Conservation (phyloP, 192 early-diverging fungal species). For the Podila horticola region DNA sequence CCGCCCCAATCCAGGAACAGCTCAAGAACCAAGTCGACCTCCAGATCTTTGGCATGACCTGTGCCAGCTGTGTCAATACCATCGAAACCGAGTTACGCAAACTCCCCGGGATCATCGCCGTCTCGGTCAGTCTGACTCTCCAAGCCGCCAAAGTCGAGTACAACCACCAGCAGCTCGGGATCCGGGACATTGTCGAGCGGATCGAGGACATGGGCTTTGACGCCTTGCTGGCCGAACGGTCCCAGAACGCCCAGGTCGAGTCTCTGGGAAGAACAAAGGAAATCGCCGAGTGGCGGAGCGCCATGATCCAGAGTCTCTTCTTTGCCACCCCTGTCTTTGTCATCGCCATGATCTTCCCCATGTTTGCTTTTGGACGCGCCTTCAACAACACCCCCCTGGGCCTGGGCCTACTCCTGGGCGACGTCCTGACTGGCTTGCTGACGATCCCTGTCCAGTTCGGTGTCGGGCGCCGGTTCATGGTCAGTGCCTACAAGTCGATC, state of each 20-base stretch:
- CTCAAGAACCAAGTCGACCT: conserved; percentile 68
- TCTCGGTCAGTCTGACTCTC: conserved; percentile 80
- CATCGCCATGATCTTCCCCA: conserved; percentile 80
- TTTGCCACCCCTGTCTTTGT: conserved; percentile 88
- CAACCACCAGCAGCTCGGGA: conserved; percentile 67
- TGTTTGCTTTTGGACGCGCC: conserved; percentile 40
- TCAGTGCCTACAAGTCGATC: conserved; percentile 80
- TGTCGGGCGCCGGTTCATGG: conserved; percentile 84
- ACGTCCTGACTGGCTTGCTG: conserved; percentile 74
- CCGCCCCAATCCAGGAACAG: conserved; percentile 63
- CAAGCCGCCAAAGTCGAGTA: conserved; percentile 81
- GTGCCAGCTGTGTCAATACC: conserved; percentile 78
- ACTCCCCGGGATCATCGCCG: conserved; percentile 67
- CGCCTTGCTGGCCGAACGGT: conserved; percentile 72
- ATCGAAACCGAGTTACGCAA: conserved; percentile 78
- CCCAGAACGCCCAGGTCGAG: conserved; percentile 85
- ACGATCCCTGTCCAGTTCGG: conserved; percentile 96
- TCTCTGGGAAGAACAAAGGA: conserved; percentile 87
- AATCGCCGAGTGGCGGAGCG: conserved; percentile 80
- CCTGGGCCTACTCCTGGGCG: conserved; percentile 72
- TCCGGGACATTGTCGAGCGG: conserved; percentile 81
- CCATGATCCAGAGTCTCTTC: conserved; percentile 70
- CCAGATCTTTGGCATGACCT: conserved; percentile 97
- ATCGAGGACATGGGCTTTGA: conserved; percentile 88
- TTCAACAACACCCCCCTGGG: conserved; percentile 57